Base-by-base conservation (phyloP, 148 eudicot genomes). In the Rhododendron ovatum region DNA sequence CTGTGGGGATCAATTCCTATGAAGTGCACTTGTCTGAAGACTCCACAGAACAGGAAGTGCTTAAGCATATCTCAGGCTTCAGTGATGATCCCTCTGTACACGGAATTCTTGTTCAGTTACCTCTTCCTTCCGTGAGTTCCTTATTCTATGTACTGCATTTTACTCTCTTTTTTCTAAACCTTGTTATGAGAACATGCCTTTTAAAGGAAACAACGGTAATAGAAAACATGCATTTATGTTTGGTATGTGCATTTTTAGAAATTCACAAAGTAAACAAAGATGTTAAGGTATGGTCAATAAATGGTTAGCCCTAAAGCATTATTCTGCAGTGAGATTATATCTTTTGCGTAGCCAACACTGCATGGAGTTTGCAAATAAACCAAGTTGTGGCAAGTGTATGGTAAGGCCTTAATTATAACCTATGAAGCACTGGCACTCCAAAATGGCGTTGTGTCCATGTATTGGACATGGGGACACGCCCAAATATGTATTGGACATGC, bases 21-120 rank as follows among this genome's bases (percentile, higher is more conserved):
- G 96, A 97, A 89, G 98, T 89, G 57, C 87, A 87, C 90, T 90
- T 97, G 88, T 91, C 96, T 15, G 98, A 93, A 88, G 84, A 87
- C 80, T 90, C 91, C 3, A 89, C 98, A 0, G 99, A 95, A 88
- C 80, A 93, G 88, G 96, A 97, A 89, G 96, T 95, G 82, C 95
- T 95, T 18, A 83, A 90, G 84, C 84, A 89, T 88, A 94, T 97
- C 71, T 85, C 92, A 55, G 83, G 51, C 89, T 97, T 97, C 89
- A 97, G 95, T 88, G 95, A 89, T 85, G 98, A 97, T 82, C 91
- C 95, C 82, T 78, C 95, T 30, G 94, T 95, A 85, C 94, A 97
- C 84, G 96, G 98, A 76, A 97, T 95, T 83, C 98, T 97, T 85
- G 98, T 97, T 90, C 98, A 97, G 89, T 90, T 95, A 85, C 98